Evolutionary conservation across 106 monocot species (phyloP).

Genomic region (Iris macrosiphon): DNA sequence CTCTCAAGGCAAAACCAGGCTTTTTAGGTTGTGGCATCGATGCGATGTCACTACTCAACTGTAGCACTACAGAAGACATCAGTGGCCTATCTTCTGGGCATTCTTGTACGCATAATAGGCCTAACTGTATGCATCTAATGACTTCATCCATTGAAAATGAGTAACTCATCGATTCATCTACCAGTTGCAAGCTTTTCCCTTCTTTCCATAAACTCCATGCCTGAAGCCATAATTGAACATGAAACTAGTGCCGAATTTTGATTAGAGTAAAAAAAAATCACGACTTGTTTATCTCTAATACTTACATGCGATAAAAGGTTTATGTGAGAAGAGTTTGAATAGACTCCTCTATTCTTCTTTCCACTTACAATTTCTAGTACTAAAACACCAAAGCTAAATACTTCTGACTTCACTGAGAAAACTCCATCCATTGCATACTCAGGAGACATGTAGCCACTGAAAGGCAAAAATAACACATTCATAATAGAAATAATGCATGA

Average conservation of each 20-base stretch:
- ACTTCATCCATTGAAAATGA: not conserved
- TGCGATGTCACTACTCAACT: conserved; percentile 1
- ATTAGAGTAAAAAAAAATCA: not conserved
- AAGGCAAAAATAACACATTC: not conserved
- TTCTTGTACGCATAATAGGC: conserved; percentile 19
- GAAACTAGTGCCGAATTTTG: not conserved
- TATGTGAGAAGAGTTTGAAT: not conserved
- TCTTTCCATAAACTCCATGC: conserved; percentile 17
- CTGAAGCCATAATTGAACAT: not conserved
- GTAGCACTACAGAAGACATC: conserved; percentile 1
- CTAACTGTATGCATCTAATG: conserved; percentile 12
- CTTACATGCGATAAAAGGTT: conserved; percentile 21
- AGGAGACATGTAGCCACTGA: conserved; percentile 35
- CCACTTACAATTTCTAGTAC: conserved; percentile 23
- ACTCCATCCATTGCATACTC: conserved; percentile 22
- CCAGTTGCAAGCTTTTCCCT: not conserved
- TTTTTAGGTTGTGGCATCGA: conserved; percentile 4
- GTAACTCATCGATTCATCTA: conserved; percentile 1
- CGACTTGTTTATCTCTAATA: too few species aligned
- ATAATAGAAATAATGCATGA: not conserved
- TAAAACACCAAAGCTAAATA: conserved; percentile 27
- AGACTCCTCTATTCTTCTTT: conserved; percentile 14
- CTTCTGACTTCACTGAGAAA: conserved; percentile 24
- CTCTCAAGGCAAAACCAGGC: not conserved
- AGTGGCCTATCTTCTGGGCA: conserved; percentile 9